phyloP scores from a whole-genome alignment of 495 filamentous ascomycete species.

The Rostrohypoxylon terebratum region DNA sequence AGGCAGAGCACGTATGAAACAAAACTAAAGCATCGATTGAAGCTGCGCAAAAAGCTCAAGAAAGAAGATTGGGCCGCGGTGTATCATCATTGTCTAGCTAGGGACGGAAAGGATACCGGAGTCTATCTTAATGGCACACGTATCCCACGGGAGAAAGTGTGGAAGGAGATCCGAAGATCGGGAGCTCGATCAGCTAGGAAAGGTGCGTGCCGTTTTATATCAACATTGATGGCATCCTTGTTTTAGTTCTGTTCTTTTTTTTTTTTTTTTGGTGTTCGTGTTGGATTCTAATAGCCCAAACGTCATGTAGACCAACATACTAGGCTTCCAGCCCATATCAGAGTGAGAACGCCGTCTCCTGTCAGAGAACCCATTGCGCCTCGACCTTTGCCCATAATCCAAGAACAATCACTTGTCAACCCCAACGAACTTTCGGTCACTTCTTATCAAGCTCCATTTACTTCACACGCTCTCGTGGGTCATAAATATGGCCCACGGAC shows the following conservation, averaged over 20 bases:
- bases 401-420: not conserved
- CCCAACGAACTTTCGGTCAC: not conserved
- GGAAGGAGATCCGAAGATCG: constrained; percentile 41
- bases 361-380: not conserved
- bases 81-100: constrained; percentile 24
- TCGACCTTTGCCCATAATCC: not conserved
- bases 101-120: constrained; percentile 28
- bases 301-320: not conserved
- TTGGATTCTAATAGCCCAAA: not conserved
- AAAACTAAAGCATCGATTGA: constrained; percentile 35
- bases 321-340: constrained; percentile 33
- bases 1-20: constrained; percentile 43
- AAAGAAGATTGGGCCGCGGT: constrained; percentile 29
- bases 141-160: constrained; percentile 39
- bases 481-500: not conserved
- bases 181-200: constrained; percentile 19
- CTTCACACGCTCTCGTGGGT: not conserved
- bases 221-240: not conserved
- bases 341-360: constrained; percentile 45
- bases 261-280: not conserved
- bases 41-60: constrained; percentile 45
- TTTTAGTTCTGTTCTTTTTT: not conserved
- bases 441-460: not conserved
- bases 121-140: constrained; percentile 34
- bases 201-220: not conserved